A percentile compares a stretch with the other conserved stretches of the same genome.
Conservation (phyloP, 768 basidiomycete genomes). For the Boletus reticuloceps region DNA sequence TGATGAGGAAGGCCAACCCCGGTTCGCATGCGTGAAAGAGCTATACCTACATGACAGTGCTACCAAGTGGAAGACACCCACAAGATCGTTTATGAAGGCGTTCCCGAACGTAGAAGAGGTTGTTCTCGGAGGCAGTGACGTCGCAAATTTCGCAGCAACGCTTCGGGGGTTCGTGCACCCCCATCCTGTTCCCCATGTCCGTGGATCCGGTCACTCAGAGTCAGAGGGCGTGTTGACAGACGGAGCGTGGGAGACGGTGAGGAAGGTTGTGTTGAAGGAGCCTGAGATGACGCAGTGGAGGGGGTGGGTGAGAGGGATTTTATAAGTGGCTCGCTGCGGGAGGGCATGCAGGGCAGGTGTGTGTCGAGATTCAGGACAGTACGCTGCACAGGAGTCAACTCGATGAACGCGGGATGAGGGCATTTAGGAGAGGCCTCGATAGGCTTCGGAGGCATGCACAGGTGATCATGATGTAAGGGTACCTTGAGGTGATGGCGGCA, state of each 20-base stretch:
- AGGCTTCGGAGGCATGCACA: slow-evolving; percentile 10
- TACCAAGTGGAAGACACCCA: slow-evolving; percentile 6
- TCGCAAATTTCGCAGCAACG: slow-evolving; percentile 9
- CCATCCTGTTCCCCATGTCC: not conserved
- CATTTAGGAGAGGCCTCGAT: slow-evolving; percentile 7
- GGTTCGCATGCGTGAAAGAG: slow-evolving; percentile 8
- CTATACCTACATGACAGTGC: slow-evolving; percentile 15
- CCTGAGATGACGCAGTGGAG: slow-evolving; percentile 11
- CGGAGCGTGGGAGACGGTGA: slow-evolving; percentile 8
- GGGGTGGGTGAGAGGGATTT: slow-evolving; percentile 13
- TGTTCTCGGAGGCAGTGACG: slow-evolving; percentile 12
- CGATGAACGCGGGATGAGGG: not conserved
- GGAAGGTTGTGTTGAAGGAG: slow-evolving; percentile 6
- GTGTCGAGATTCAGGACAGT: slow-evolving; percentile 6
- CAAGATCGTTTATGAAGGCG: slow-evolving; percentile 14
- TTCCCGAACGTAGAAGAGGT: slow-evolving; percentile 17
- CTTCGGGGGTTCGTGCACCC: slow-evolving; percentile 8
- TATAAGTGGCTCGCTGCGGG: slow-evolving; percentile 19
- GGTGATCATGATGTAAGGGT: not conserved
- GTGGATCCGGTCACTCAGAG: not conserved
- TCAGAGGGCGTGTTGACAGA: not conserved
- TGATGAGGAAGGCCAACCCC: slow-evolving; percentile 1
- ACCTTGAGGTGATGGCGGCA: not conserved
- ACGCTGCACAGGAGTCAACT: not conserved
- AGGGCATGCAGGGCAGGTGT: slow-evolving; percentile 9